phyloP scores from a whole-genome alignment of 495 filamentous ascomycete species.

The Bryoglossum gracile region DNA sequence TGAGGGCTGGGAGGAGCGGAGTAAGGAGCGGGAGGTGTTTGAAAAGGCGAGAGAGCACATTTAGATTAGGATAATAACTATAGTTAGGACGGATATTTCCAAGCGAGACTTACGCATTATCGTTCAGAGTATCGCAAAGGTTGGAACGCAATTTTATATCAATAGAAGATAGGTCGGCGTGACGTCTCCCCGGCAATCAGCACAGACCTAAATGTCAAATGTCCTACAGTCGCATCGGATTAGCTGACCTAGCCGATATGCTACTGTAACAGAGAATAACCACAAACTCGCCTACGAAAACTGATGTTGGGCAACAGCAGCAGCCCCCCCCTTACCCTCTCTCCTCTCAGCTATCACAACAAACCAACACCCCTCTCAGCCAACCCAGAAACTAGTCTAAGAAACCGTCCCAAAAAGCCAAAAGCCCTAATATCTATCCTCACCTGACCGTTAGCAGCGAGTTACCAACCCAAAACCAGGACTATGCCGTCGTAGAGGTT shows the following conservation, averaged over 20 bases:
- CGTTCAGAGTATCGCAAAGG: too few relatives aligned
- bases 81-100: conserved; percentile 60
- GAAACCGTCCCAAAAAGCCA: conserved; percentile 53
- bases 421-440: conserved; percentile 65
- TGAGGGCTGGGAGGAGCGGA: conserved; percentile 63
- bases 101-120: too few relatives aligned
- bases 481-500: too few relatives aligned
- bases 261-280: too few relatives aligned
- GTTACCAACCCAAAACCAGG: too few relatives aligned
- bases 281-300: conserved; percentile 77
- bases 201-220: conserved; percentile 33
- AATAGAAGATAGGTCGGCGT: conserved; percentile 65
- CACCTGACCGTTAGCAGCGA: conserved; percentile 74
- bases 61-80: conserved; percentile 71
- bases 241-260: conserved; percentile 56
- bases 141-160: too few relatives aligned
- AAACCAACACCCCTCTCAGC: too few relatives aligned
- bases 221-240: too few relatives aligned
- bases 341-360: too few relatives aligned
- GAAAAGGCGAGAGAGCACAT: conserved; percentile 49
- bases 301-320: conserved; percentile 76
- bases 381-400: conserved; percentile 61
- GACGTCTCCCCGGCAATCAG: conserved; percentile 54
- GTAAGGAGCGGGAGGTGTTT: conserved; percentile 55
- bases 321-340: too few relatives aligned